Conservation (phyloP, 768 basidiomycete genomes). For the Rhodotorula paludigena region DNA sequence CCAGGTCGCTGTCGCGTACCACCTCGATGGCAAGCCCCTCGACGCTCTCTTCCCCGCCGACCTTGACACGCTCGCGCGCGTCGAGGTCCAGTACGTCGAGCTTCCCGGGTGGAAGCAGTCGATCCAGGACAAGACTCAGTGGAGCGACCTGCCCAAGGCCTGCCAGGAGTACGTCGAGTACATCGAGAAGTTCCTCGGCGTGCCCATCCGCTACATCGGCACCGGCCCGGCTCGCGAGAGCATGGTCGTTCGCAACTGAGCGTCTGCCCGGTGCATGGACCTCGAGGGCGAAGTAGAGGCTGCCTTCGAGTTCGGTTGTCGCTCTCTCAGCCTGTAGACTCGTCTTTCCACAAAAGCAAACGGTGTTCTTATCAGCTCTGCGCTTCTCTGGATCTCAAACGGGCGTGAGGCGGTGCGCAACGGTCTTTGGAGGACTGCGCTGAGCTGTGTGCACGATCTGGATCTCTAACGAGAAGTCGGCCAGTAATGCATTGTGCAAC, state of each 20-base stretch:
- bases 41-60: conserved; percentile 74
- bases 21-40: conserved; percentile 68
- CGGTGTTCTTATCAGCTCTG: background rate
- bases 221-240: conserved; percentile 62
- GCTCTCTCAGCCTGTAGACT: background rate
- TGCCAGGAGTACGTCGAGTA: conserved; percentile 81
- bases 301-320: background rate
- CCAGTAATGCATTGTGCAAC: too few relatives aligned
- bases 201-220: conserved; percentile 85
- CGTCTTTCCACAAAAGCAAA: background rate
- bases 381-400: too few relatives aligned
- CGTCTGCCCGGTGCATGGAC: too few relatives aligned
- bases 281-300: background rate
- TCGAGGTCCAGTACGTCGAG: conserved; percentile 80
- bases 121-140: conserved; percentile 62
- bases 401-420: too few relatives aligned
- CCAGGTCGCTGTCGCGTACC: conserved; percentile 78
- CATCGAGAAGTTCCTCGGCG: conserved; percentile 68
- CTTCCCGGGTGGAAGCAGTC: conserved; percentile 84
- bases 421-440: too few relatives aligned
- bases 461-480: too few relatives aligned
- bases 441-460: too few relatives aligned
- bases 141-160: conserved; percentile 71
- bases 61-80: conserved; percentile 69
- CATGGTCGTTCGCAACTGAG: conserved; percentile 4